Evolutionary conservation across 345 rosid species (phyloP).

Genomic region (Hirschfeldia incana): DNA sequence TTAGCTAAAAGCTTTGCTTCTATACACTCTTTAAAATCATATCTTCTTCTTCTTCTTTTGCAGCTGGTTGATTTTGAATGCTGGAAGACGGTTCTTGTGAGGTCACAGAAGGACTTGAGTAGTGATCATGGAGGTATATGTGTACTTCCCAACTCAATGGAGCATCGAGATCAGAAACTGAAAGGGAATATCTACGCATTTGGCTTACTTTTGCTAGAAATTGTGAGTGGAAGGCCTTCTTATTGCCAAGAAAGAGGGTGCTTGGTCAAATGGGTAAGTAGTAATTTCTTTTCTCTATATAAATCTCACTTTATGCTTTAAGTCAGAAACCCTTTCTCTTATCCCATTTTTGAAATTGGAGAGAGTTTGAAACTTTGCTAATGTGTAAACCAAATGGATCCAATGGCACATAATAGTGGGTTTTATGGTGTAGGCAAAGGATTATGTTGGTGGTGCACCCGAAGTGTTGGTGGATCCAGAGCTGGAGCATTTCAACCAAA

Average conservation of each 20-base stretch:
- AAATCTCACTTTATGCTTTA: too few relatives aligned
- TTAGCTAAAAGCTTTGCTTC: not conserved
- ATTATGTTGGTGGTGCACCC: conserved; percentile 54
- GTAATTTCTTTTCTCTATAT: not conserved
- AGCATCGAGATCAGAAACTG: conserved; percentile 66
- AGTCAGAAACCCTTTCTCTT: too few relatives aligned
- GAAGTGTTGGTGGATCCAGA: conserved; percentile 85
- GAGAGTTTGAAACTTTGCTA: too few relatives aligned
- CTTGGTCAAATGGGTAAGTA: conserved; percentile 83
- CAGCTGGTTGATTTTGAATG: conserved; percentile 95
- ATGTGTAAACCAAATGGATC: too few relatives aligned
- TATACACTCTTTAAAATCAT: not conserved
- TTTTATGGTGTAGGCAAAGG: conserved; percentile 68
- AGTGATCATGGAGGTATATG: conserved; percentile 69
- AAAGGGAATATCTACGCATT: conserved; percentile 81
- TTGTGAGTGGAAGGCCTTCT: conserved; percentile 89
- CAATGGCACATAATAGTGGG: not conserved
- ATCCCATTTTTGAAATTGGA: too few relatives aligned
- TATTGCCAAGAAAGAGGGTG: conserved; percentile 68
- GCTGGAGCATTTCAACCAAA: conserved; percentile 64
- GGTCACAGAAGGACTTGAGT: conserved; percentile 79
- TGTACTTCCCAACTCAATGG: conserved; percentile 69
- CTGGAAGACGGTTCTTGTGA: conserved; percentile 80
- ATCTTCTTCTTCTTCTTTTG: not conserved
- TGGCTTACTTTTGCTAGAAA: conserved; percentile 82